Base-by-base conservation (phyloP, 768 basidiomycete genomes). In the Plicaturopsis crispa region DNA sequence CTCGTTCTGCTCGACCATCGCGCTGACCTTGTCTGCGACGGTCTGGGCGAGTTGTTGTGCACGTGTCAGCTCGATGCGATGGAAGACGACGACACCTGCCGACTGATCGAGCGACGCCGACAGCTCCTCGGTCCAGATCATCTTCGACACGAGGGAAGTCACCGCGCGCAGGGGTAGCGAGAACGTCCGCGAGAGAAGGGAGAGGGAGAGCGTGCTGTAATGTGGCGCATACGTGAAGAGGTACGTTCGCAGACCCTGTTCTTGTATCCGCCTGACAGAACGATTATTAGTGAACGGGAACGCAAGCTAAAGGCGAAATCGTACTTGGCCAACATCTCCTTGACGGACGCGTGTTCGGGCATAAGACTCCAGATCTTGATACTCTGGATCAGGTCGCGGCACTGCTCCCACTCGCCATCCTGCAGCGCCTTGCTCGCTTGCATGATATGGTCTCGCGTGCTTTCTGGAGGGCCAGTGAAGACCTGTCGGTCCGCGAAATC, bases 361-460 rank as follows among this genome's bases (percentile, higher is more conserved):
- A 99, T 91, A 44, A 99, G 63, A 50, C 78, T 83, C 96, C 96
- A 98, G 23, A 98, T 92, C 63, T 96, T 98, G 71, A 98, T 98
- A 54, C 84, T 81, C 56, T 92, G 83, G 38, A 98, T 78, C 38
- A 99, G 69, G 54, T 98, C 93, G 33, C 85, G 77, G 52, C 92
- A 94, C 53, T 84, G 81, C 57, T 94, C 87, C 96, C 96, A 99
- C 51, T 98, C 91, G 13, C 94, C 96, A 45, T 85, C 80, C 62
- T 97, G 92, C 33, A 99, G 61, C 2, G 96, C 93, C 61, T 91
- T 97, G 62, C 86, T 89, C 2, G 96, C 96, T 60, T 98, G 94
- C 88, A 98, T 96, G 60, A 99, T 94, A 56, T 98, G 96, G 53
- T 99, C 96, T 23, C 96, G 72, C 22, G 94, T 98, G 52, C 88